Evolutionary conservation across 169 alveolate species (phyloP).

Genomic region (Theileria annulata): DNA sequence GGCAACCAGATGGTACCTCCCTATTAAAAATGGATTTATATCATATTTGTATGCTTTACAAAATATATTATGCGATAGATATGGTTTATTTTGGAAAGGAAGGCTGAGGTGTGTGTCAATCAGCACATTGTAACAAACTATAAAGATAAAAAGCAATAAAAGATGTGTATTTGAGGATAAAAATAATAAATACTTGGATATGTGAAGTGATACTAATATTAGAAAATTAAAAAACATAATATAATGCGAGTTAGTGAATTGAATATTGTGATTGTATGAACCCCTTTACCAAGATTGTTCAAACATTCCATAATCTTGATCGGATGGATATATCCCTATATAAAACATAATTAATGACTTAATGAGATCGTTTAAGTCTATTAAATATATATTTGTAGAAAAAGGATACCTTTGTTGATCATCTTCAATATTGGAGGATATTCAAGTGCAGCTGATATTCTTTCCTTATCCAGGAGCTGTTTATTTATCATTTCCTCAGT

Average conservation of each 20-base stretch:
- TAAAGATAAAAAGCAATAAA: background rate
- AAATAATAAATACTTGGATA: background rate
- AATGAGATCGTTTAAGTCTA: background rate
- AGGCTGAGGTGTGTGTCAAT: background rate
- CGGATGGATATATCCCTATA: background rate
- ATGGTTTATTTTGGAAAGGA: background rate
- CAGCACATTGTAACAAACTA: background rate
- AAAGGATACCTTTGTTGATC: conserved; percentile 67
- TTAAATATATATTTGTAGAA: background rate
- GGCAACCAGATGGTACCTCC: background rate
- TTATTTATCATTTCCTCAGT: conserved; percentile 89
- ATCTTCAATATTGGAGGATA: conserved; percentile 82
- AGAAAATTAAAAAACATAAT: background rate
- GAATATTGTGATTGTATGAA: background rate
- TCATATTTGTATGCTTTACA: background rate
- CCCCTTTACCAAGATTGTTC: conserved; percentile 8
- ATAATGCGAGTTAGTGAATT: background rate
- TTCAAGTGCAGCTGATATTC: conserved; percentile 96
- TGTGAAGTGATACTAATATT: background rate
- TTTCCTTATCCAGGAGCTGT: conserved; percentile 94
- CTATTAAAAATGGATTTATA: background rate
- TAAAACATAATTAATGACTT: background rate
- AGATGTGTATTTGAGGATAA: background rate
- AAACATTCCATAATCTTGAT: background rate
- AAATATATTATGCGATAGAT: background rate